These are phyloP conservation scores for Mucor velutinosus DNA, from an alignment of 371 early-diverging fungal genomes.

Conservation along the genomic window DNA sequence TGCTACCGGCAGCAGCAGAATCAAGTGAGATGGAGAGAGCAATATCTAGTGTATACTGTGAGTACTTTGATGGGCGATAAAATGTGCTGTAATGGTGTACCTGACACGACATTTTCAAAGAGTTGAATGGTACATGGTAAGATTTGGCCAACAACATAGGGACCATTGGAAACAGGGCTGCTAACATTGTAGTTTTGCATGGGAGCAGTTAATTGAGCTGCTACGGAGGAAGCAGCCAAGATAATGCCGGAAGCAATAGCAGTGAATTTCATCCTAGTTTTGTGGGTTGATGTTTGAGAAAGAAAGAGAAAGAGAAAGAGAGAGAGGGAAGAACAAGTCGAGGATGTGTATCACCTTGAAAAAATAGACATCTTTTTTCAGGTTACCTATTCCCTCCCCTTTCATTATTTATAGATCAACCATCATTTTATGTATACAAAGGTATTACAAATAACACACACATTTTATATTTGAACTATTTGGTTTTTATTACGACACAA, in stretches of 20 bases:
- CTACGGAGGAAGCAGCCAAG: slow-evolving; percentile 17
- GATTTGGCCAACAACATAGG: slow-evolving; percentile 41
- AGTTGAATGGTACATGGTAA: slow-evolving; percentile 41
- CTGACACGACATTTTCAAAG: slow-evolving; percentile 30
- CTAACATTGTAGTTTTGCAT: slow-evolving; percentile 43
- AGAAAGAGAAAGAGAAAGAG: slow-evolving; percentile 8
- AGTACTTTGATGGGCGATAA: background rate
- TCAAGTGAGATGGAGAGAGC: slow-evolving; percentile 25
- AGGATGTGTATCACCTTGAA: background rate
- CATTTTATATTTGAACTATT: background rate
- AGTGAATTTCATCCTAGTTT: slow-evolving; percentile 19
- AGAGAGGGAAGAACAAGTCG: slow-evolving; percentile 4
- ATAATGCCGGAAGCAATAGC: slow-evolving; percentile 18
- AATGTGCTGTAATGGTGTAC: slow-evolving; percentile 2
- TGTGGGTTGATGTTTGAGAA: background rate
- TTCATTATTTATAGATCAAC: slow-evolving; percentile 8
- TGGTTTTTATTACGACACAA: background rate
- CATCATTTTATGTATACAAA: background rate
- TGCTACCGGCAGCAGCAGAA: slow-evolving; percentile 14
- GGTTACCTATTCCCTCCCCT: background rate
- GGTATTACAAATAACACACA: background rate
- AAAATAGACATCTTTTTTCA: slow-evolving; percentile 3
- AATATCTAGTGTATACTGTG: slow-evolving; percentile 13
- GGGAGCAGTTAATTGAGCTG: slow-evolving; percentile 41
- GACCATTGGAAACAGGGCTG: slow-evolving; percentile 38